Conservation (phyloP, 2,329 filamentous ascomycete species). For the Neodidymelliopsis sp. region DNA sequence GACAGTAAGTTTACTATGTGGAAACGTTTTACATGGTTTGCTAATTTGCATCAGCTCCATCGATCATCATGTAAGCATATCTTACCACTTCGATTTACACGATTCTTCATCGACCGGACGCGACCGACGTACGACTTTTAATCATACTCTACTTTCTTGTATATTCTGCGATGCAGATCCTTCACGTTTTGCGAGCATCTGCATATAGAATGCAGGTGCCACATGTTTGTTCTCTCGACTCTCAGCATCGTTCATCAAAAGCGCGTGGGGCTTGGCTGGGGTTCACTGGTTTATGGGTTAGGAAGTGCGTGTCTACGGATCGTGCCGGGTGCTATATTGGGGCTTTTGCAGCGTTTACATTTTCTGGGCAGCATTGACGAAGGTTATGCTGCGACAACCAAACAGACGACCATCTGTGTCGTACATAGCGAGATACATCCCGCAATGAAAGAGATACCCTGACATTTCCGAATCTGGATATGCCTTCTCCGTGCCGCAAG, state of each 20-base stretch:
- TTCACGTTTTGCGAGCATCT: slow-evolving; percentile 21
- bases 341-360: slow-evolving; percentile 18
- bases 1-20: slow-evolving; percentile 61
- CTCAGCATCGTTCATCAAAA: slow-evolving; percentile 27
- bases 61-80: slow-evolving; percentile 56
- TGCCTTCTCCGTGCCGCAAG: not conserved
- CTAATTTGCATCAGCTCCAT: slow-evolving; percentile 47
- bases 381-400: slow-evolving; percentile 16
- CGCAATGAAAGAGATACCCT: slow-evolving; percentile 17
- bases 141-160: slow-evolving; percentile 45
- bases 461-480: not conserved
- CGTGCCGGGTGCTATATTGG: slow-evolving; percentile 16
- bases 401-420: slow-evolving; percentile 6
- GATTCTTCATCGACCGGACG: slow-evolving; percentile 19
- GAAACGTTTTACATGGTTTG: not conserved
- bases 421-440: slow-evolving; percentile 17
- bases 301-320: slow-evolving; percentile 19
- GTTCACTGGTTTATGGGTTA: slow-evolving; percentile 21
- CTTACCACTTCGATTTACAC: slow-evolving; percentile 5
- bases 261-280: slow-evolving; percentile 20
- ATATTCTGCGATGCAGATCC: slow-evolving; percentile 40
- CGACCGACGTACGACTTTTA: slow-evolving; percentile 37
- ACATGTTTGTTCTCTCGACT: slow-evolving; percentile 21
- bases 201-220: slow-evolving; percentile 23
- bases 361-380: slow-evolving; percentile 17